Base-by-base conservation (phyloP, 2,329 filamentous ascomycete species). In the Fusarium mundagurra region DNA sequence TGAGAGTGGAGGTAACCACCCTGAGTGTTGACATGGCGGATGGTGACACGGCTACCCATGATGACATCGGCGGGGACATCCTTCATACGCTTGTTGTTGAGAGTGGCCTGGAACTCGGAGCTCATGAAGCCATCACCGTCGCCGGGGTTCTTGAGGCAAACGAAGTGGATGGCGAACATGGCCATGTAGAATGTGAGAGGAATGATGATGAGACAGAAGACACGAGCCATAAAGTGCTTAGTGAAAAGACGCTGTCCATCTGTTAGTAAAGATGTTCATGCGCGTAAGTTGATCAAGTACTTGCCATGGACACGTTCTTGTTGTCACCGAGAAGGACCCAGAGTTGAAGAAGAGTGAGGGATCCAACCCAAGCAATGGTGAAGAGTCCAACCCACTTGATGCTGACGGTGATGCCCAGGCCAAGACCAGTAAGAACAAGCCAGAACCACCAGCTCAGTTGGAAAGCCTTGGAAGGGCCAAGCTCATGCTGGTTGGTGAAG, bases 61-160 rank as follows among this genome's bases (percentile, higher is more conserved):
- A 93, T 92, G 67, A 99, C 93, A 84, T 99, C 95, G 36, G 94
- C 96, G 5, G 96, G 93, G 10, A 97, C 95, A 83, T 97, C 95
- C 81, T 94, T 92, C 96, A 99, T 99, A 61, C 90, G 92, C 87
- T 98, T 99, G 79, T 92, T 95, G 86, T 98, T 99, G 76, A 99
- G 88, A 5, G 96, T 98, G 38, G 96, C 93, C 85, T 99, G 96
- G 87, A 99, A 99, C 81, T 99, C 96, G 63, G 96, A 98, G 81
- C 95, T 98, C 96, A 99, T 99, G 87, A 99, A 99, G 63, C 96
- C 96, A 83, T 99, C 96, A 62, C 96, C 96, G 60, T 99, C 96
- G 69, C 96, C 96, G 34, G 96, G 96, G 85, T 99, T 99, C 69
- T 92, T 90, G 47, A 99, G 89, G 86, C 94, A 97, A 76, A 95